Percentiles rank a stretch among this genome's conserved stretches.
phyloP scores from a whole-genome alignment of 495 filamentous ascomycete genomes.

The Hypoxylon subgilvum region DNA sequence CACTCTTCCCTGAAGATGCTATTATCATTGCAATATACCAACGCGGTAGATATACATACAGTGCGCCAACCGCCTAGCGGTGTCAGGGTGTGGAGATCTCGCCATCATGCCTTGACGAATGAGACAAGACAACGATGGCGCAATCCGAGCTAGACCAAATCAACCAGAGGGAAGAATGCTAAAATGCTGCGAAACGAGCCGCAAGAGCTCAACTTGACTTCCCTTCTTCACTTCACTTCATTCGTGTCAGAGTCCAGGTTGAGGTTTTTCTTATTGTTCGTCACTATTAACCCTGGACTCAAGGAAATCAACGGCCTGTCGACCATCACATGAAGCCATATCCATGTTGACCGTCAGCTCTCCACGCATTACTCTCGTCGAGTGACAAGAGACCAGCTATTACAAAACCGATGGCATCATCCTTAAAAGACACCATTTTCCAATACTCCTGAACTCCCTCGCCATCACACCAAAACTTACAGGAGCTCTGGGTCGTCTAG shows the following conservation, averaged over 20 bases:
- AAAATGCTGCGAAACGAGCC: slow-evolving; percentile 37
- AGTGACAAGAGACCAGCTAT: slow-evolving; percentile 14
- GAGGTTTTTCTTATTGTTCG: slow-evolving; percentile 15
- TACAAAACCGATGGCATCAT: neutral
- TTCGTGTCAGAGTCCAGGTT: neutral
- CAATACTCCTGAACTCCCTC: slow-evolving; percentile 22
- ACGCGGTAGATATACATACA: no score
- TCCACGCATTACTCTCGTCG: neutral
- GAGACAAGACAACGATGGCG: slow-evolving; percentile 35
- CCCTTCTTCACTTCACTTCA: slow-evolving; percentile 36
- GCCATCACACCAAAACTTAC: slow-evolving; percentile 21
- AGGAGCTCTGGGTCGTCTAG: slow-evolving; percentile 28
- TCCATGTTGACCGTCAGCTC: no score
- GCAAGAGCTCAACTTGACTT: slow-evolving; percentile 33
- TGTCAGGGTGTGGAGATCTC: slow-evolving; percentile 19
- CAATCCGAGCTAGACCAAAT: slow-evolving; percentile 43
- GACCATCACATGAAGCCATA: slow-evolving; percentile 15
- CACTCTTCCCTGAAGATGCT: no score
- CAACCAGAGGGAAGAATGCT: slow-evolving; percentile 23
- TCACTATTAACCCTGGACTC: neutral
- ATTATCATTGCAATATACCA: no score
- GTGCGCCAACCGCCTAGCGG: neutral
- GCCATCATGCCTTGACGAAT: slow-evolving; percentile 25
- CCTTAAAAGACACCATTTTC: neutral
- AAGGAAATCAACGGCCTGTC: neutral